Evolutionary conservation across 2,329 filamentous ascomycete genomes (phyloP), one percentile per base, ranked within the genome.

Genomic region (Acarospora socialis): DNA sequence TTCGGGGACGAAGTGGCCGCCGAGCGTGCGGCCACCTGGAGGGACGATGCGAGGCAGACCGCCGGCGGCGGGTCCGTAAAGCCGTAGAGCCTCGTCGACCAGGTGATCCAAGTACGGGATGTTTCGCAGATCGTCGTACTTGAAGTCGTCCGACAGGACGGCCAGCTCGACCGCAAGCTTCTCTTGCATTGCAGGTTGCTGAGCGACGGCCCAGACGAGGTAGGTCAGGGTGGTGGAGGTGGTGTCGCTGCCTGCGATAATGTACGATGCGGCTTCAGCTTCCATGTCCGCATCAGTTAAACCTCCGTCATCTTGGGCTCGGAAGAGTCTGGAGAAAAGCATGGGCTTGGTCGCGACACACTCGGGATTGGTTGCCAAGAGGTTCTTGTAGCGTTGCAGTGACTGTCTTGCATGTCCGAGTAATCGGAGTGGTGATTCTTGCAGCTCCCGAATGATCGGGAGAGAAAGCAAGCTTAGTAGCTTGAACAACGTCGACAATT

Each of bases 1-100:
- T 0, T 59, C 64, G 0, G 70, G 70, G 0, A 77, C 48, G 2
- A 51, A 48, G 4, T 46, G 50, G 0, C 56, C 61, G 1, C 38
- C 49, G 1, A 69, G 38, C 0, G 45, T 44, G 28, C 62, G 65
- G 1, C 59, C 59, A 0, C 51, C 47, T 2, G 40, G 38, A 0
- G 70, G 69, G 0, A 62, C 63, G 13, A 61, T 50, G 2, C 71
- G 61, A 2, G 67, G 68, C 34, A 72, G 63, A 0, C 59, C 57
- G 0, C 68, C 68, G 0, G 70, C 67, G 7, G 73, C 68, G 0
- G 71, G 63, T 0, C 68, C 58, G 33, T 72, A 61, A 2, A 71
- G 54, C 2, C 71, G 62, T 15, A 76, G 55, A 0, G 69, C 68
- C 44, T 77, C 72, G 46, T 59, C 4, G 41, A 43, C 30, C 34